Base-by-base conservation (phyloP, 2,329 filamentous ascomycete genomes). In the Cucurbitaria berberidis region DNA sequence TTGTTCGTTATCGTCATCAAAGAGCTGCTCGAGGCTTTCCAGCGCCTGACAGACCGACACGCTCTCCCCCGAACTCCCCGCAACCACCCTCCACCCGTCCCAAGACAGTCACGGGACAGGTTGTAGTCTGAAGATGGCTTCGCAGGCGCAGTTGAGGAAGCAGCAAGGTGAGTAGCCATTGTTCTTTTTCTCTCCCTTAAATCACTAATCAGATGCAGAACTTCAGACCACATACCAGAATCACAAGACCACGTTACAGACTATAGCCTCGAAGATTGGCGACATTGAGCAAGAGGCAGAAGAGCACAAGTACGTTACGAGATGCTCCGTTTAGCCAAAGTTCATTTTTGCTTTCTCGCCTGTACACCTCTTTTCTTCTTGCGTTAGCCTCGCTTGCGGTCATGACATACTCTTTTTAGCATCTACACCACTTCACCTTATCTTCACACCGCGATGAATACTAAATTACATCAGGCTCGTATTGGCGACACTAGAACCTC, bases 211-310 rank as follows among this genome's bases (percentile, higher is more conserved):
- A 2, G 7, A 29, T 9, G 6, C 66, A 95, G 90, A 95, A 73
- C 85, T 95, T 63, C 90, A 95, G 77, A 79, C 82, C 44, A 89
- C 90, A 66, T 95, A 95, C 75, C 85, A 85, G 63, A 91, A 87
- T 77, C 93, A 84, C 81, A 88, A 88, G 70, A 86, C 84, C 68
- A 86, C 82, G 29, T 84, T 99, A 53, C 93, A 98, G 77, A 90
- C 95, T 72, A 87, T 99, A 68, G 95, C 95, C 26, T 89, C 92
- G 71, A 98, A 96, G 76, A 97, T 99, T 66, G 95, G 95, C 35
- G 93, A 98, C 72, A 93, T 99, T 51, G 95, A 99, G 79, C 91
- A 96, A 75, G 95, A 98, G 75, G 88, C 90, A 18, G 95, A 99
- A 76, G 95, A 99, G 76, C 95, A 99, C 82, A 98, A 96, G 95